Conservation (phyloP, 768 basidiomycete genomes). For the Macrolepiota fuliginosa region DNA sequence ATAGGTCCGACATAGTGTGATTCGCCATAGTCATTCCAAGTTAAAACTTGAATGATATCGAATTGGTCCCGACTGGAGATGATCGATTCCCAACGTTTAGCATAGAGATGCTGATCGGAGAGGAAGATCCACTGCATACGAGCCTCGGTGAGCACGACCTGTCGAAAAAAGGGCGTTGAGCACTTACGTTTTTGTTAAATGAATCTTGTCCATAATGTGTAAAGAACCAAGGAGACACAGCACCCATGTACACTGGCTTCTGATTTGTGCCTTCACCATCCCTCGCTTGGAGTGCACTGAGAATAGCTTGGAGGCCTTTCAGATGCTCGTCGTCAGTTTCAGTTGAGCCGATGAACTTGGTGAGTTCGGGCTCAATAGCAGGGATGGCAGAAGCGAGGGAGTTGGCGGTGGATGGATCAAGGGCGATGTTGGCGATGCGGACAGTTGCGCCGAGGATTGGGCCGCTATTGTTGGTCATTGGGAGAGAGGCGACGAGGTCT, state of each 20-base stretch:
- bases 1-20: conserved; percentile 82
- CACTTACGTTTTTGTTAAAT: conserved; percentile 70
- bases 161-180: background rate
- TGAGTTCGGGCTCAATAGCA: conserved; percentile 26
- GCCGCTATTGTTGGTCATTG: background rate
- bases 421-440: conserved; percentile 11
- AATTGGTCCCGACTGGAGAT: conserved; percentile 53
- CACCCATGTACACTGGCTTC: conserved; percentile 41
- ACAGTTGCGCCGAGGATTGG: background rate
- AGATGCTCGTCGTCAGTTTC: conserved; percentile 58
- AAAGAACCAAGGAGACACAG: conserved; percentile 78
- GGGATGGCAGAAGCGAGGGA: conserved; percentile 18
- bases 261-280: conserved; percentile 24
- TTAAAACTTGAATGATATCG: conserved; percentile 58
- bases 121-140: conserved; percentile 56
- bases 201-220: conserved; percentile 68
- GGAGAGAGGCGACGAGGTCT: conserved; percentile 21
- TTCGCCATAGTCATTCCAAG: conserved; percentile 78
- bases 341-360: conserved; percentile 43
- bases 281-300: conserved; percentile 21
- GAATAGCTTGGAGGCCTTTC: conserved; percentile 32
- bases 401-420: conserved; percentile 13
- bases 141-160: background rate
- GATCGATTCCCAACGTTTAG: conserved; percentile 66
- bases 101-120: conserved; percentile 65